Percentiles rank a stretch among this genome's conserved stretches.
Evolutionary conservation across 768 basidiomycete genomes (phyloP).

Genomic region (Agaricus blazei): DNA sequence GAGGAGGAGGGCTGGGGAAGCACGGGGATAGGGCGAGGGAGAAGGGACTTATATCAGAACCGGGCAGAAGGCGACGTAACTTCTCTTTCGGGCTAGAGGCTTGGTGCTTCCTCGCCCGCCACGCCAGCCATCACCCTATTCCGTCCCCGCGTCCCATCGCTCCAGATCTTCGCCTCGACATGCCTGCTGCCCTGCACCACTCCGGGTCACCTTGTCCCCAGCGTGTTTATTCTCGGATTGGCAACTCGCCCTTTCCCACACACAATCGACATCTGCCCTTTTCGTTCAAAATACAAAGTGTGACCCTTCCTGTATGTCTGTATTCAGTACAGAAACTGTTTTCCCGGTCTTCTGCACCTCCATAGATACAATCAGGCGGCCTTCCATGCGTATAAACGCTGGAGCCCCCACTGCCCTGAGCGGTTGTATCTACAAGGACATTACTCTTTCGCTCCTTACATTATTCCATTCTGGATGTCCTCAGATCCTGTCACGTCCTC

Average conservation of each 20-base stretch:
- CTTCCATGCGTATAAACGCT: not conserved
- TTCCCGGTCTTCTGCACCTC: not conserved
- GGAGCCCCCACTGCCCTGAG: constrained; percentile 6
- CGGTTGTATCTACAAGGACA: not conserved
- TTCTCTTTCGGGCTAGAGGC: constrained; percentile 1
- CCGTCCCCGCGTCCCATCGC: not conserved
- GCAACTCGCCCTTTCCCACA: no score
- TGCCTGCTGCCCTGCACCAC: not conserved
- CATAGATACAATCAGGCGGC: not conserved
- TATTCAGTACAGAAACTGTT: no score
- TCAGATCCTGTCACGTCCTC: not conserved
- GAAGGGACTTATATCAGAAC: constrained; percentile 15
- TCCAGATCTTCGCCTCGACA: not conserved
- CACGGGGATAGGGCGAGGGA: constrained; percentile 11
- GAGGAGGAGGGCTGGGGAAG: constrained; percentile 11
- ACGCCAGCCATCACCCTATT: constrained; percentile 3
- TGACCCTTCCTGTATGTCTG: no score
- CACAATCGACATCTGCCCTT: no score
- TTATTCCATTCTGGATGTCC: not conserved
- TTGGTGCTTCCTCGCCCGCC: not conserved
- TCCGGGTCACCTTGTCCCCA: not conserved
- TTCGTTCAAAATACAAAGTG: no score
- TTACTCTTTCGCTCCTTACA: not conserved
- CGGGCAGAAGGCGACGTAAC: not conserved
- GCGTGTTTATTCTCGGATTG: not conserved